Conservation (phyloP, 352 stramenopile species). For the Phytophthora capsici region DNA sequence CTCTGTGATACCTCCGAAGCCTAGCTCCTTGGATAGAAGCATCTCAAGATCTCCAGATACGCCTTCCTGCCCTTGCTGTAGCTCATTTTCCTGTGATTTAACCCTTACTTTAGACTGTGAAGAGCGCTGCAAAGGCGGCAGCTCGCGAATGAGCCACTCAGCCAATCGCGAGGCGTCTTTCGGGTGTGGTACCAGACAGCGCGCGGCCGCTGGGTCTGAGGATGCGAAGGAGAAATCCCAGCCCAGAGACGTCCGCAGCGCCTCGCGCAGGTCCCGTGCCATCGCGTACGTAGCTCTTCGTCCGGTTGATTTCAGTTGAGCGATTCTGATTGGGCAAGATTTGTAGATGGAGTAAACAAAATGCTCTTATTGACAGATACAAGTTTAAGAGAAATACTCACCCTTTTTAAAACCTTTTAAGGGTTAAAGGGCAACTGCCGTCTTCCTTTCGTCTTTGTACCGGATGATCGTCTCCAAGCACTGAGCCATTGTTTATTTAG, state of each 20-base stretch:
- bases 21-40: constrained; percentile 51
- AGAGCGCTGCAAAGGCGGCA: constrained; percentile 24
- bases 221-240: constrained; percentile 65
- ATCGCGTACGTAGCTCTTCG: constrained; percentile 30
- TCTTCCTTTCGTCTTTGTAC: too few species aligned
- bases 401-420: too few species aligned
- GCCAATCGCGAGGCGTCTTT: constrained; percentile 33
- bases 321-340: constrained; percentile 22
- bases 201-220: constrained; percentile 42
- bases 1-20: constrained; percentile 11
- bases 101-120: neutral
- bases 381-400: too few species aligned
- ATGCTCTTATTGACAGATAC: constrained; percentile 1
- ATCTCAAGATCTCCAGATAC: constrained; percentile 37
- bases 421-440: too few species aligned
- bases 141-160: constrained; percentile 54
- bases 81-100: neutral
- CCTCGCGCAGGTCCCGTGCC: constrained; percentile 42
- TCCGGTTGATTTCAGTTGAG: constrained; percentile 1
- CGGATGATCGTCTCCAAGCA: too few species aligned
- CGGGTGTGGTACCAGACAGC: constrained; percentile 57
- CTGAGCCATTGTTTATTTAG: too few species aligned
- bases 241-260: constrained; percentile 41
- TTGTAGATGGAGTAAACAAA: neutral
- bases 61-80: constrained; percentile 3